A percentile compares a stretch with the other conserved stretches of the same genome.
Evolutionary conservation across 169 alveolate species (phyloP).

Genomic region (Plasmodium cynomolgi): DNA sequence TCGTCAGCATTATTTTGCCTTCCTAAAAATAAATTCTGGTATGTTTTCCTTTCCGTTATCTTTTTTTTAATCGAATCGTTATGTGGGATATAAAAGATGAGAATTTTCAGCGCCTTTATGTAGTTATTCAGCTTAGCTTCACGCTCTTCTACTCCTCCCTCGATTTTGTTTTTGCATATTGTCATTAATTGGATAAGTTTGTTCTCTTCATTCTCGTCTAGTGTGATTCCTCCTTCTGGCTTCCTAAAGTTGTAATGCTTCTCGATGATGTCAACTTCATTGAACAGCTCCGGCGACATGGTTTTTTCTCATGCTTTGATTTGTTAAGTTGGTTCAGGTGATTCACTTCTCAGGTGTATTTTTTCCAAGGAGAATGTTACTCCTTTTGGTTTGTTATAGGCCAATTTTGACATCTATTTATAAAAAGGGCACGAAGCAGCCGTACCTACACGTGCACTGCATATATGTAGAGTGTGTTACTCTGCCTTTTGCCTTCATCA

Average conservation of each 20-base stretch:
- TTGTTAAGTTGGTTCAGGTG: neutral
- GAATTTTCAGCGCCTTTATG: constrained; percentile 42
- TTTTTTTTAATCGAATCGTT: constrained; percentile 33
- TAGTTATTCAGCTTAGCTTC: constrained; percentile 16
- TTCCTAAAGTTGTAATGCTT: constrained; percentile 42
- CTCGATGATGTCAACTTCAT: constrained; percentile 28
- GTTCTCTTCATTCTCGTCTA: constrained; percentile 56
- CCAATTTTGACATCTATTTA: neutral
- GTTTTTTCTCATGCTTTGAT: neutral
- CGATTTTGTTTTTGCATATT: constrained; percentile 32
- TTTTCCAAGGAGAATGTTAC: neutral
- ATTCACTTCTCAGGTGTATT: neutral
- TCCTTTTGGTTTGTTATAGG: neutral
- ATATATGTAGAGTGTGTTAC: neutral
- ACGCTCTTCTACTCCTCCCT: neutral
- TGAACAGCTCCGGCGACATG: constrained; percentile 18
- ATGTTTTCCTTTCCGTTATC: constrained; percentile 53
- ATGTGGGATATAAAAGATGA: constrained; percentile 42
- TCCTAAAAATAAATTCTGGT: constrained; percentile 31
- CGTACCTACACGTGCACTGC: neutral
- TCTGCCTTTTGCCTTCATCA: neutral
- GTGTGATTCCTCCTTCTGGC: neutral
- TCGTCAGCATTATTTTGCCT: neutral
- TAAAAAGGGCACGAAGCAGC: neutral
- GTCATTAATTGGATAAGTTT: constrained; percentile 13